A percentile compares a stretch with the other conserved stretches of the same genome.
Conservation (phyloP, 257 asterid species). For the Solanum appendiculatum region DNA sequence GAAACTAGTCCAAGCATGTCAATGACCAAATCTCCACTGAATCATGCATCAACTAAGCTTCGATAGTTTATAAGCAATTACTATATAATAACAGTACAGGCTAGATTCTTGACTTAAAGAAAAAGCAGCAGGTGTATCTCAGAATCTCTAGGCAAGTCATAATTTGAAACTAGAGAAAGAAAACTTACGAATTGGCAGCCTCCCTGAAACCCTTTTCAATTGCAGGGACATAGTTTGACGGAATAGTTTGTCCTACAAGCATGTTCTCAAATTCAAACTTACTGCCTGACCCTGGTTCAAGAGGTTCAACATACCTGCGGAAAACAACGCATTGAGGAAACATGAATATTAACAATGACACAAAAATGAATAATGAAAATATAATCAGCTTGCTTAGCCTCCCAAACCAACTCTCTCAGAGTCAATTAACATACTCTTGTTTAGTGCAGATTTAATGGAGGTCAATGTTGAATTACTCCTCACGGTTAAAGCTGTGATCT, state of each 20-base stretch:
- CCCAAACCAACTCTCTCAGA: background rate
- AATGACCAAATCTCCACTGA: background rate
- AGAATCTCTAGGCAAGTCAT: background rate
- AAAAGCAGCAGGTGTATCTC: background rate
- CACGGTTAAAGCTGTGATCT: background rate
- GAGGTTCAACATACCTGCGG: slow-evolving; percentile 81
- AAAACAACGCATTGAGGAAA: slow-evolving; percentile 2
- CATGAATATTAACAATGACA: background rate
- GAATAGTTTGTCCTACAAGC: slow-evolving; percentile 87
- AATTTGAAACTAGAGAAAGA: background rate
- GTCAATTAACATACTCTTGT: background rate
- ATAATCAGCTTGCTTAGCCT: background rate
- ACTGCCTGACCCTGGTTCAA: slow-evolving; percentile 60
- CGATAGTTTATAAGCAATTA: background rate
- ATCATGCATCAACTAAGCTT: background rate
- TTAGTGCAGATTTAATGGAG: background rate
- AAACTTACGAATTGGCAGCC: slow-evolving; percentile 95
- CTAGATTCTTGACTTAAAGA: background rate
- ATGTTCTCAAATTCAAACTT: slow-evolving; percentile 84
- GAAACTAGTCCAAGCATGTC: background rate
- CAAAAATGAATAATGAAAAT: background rate
- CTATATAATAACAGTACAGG: background rate
- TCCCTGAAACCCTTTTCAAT: slow-evolving; percentile 96
- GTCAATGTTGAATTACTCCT: background rate
- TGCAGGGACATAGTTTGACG: slow-evolving; percentile 88